Base-by-base conservation (phyloP, 2,329 filamentous ascomycete species). In the Biscogniauxia sp. region DNA sequence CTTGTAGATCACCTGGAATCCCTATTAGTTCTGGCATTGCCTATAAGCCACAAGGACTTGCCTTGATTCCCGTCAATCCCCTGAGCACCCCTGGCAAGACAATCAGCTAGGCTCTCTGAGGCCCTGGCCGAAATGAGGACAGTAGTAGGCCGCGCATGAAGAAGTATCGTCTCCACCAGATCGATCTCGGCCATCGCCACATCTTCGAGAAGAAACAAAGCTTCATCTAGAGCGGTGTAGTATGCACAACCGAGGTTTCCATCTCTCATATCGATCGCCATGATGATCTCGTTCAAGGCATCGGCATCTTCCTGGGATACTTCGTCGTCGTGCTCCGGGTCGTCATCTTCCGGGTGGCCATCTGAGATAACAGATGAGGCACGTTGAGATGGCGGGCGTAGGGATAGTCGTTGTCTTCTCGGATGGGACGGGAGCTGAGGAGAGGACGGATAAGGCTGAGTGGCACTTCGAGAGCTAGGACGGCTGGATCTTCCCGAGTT, bases 191-290 rank as follows among this genome's bases (percentile, higher is more conserved):
- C 89, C 66, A 86, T 80, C 17, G 84, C 81, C 9, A 91, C 82
- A 66, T 97, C 93, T 71, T 94, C 88, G 71, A 96, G 87, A 51
- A 97, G 80, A 61, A 85, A 89, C 3, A 97, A 75, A 41, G 82
- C 86, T 69, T 91, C 88, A 49, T 92, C 86, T 25, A 82, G 77
- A 5, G 88, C 87, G 53, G 88, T 79, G 71, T 94, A 97, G 71
- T 94, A 96, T 53, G 91, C 89, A 73, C 93, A 97, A 0, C 94
- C 94, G 19, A 97, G 81, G 0, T 83, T 87, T 0, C 84, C 83
- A n/a, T 88, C 83, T 63, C 83, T 86, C 72, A 94, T 81, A 61
- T 96, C 88, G 23, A 97, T 79, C 0, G 92, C 91, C 86, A 96
- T 91, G 60, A 96, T 83, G 25, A 92, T 77, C 70, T 95, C 91